Percentiles rank a stretch among this genome's conserved stretches.
Conservation (phyloP, 768 basidiomycete species). For the Phanerochaete carnosa region DNA sequence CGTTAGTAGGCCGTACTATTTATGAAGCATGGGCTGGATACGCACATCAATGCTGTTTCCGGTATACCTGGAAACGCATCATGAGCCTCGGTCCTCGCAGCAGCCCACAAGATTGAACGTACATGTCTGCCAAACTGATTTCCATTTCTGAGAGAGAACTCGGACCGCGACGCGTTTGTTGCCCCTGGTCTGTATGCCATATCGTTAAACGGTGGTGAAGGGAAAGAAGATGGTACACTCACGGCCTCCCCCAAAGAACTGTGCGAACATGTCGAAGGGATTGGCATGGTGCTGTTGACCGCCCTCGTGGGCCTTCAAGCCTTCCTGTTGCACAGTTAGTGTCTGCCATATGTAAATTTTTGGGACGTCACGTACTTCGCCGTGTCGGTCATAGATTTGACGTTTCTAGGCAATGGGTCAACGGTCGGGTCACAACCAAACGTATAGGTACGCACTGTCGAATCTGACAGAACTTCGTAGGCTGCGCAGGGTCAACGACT, state of each 20-base stretch:
- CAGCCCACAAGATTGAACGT: conserved; percentile 19
- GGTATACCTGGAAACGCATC: conserved; percentile 53
- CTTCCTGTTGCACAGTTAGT: conserved; percentile 52
- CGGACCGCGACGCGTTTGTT: conserved; percentile 70
- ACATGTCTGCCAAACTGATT: conserved; percentile 84
- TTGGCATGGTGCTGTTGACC: conserved; percentile 75
- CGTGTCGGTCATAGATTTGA: conserved; percentile 90
- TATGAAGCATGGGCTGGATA: neutral
- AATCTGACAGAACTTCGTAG: conserved; percentile 92
- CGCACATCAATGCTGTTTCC: conserved; percentile 82
- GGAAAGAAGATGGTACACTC: neutral
- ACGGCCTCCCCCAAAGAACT: conserved; percentile 83
- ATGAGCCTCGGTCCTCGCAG: conserved; percentile 5
- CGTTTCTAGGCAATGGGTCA: conserved; percentile 59
- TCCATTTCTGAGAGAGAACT: conserved; percentile 81
- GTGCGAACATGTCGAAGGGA: conserved; percentile 93
- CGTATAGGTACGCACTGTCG: conserved; percentile 47
- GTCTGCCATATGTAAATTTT: neutral
- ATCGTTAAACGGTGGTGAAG: neutral
- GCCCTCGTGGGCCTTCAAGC: conserved; percentile 86
- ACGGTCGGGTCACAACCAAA: neutral
- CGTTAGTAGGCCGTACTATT: neutral
- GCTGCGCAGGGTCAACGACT: conserved; percentile 40
- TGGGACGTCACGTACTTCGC: conserved; percentile 51
- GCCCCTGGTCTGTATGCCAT: conserved; percentile 33